Conservation (phyloP, 257 asterid species). For the Petunia axillaris region DNA sequence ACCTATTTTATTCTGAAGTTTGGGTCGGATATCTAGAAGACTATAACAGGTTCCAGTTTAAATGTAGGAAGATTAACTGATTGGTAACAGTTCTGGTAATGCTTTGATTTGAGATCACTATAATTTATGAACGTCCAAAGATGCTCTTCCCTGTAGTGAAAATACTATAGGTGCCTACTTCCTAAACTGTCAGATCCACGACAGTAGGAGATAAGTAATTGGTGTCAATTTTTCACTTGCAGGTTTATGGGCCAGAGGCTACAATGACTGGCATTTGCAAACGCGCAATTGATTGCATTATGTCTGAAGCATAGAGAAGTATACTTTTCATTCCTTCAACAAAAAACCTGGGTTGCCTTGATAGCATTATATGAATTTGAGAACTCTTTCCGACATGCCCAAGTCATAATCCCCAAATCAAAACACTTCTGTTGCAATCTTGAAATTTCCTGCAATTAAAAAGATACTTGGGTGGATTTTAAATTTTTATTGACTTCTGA, state of each 20-base stretch:
- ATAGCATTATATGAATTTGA: not conserved
- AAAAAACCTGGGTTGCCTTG: no score
- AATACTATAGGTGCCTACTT: not conserved
- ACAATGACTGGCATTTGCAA: conserved; percentile 92
- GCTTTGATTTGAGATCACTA: not conserved
- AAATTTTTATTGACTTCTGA: not conserved
- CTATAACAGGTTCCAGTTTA: not conserved
- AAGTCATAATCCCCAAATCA: not conserved
- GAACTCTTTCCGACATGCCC: not conserved
- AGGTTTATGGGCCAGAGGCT: conserved; percentile 93
- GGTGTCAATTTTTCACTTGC: conserved; percentile 11
- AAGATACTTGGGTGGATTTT: conserved; percentile 12
- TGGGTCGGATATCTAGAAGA: not conserved
- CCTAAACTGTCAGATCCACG: not conserved
- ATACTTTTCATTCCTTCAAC: not conserved
- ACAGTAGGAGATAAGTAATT: not conserved
- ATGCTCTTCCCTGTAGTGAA: not conserved
- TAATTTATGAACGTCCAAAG: not conserved
- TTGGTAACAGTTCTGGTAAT: not conserved
- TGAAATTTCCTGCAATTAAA: conserved; percentile 6
- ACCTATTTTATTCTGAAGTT: not conserved
- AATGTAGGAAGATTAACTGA: not conserved
- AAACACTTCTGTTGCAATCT: not conserved
- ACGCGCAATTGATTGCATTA: conserved; percentile 76
- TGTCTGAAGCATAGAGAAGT: conserved; percentile 52